phyloP scores from a whole-genome alignment of 1,139 yeast genomes.

The Nakaseomyces glabratus region DNA sequence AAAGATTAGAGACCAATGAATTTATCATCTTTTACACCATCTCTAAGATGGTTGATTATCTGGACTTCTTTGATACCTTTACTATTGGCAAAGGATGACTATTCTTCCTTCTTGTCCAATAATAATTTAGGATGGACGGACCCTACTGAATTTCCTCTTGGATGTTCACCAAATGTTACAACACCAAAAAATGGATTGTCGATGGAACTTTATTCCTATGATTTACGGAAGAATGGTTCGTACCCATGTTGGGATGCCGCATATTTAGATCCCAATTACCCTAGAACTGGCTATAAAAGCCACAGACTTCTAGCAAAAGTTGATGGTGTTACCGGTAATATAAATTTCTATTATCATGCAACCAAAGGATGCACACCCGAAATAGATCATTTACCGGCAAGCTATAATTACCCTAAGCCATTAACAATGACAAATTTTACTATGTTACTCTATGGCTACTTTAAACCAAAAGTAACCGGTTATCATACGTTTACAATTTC shows the following conservation, averaged over 20 bases:
- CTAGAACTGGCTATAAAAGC: not conserved
- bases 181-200: slow-evolving; percentile 1
- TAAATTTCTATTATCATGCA: not conserved
- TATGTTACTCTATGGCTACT: not conserved
- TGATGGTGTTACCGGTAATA: not conserved
- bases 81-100: too few species aligned
- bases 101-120: too few species aligned
- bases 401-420: not conserved
- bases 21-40: too few species aligned
- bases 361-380: not conserved
- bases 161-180: not conserved
- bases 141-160: slow-evolving; percentile 1
- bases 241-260: not conserved
- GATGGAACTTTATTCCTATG: not conserved
- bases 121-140: too few species aligned
- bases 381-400: not conserved
- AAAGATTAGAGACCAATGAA: too few species aligned
- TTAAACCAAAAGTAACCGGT: not conserved
- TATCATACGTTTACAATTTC: not conserved
- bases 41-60: too few species aligned
- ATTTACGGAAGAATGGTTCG: not conserved
- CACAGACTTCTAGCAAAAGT: not conserved
- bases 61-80: too few species aligned
- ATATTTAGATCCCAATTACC: not conserved
- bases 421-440: not conserved